These are phyloP conservation scores for Leucoagaricus sp. DNA, from an alignment of 1,284 basidiomycete species.

Conservation along the genomic window DNA sequence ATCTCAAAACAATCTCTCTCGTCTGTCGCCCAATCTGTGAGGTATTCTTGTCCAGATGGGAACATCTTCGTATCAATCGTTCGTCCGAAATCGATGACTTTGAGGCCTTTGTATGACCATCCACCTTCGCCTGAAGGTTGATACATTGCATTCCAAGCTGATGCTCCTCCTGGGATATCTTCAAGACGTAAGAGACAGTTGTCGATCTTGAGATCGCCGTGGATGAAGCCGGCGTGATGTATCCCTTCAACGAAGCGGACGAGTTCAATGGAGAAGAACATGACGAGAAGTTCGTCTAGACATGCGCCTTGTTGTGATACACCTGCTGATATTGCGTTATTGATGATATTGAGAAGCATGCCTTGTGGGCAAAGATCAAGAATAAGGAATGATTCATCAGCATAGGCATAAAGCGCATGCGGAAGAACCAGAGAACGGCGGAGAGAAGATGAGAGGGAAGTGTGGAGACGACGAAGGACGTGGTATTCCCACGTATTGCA, in stretches of 20 bases:
- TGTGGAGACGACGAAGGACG: conserved; percentile 79
- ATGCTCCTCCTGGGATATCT: conserved; percentile 70
- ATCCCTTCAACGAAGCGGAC: conserved; percentile 83
- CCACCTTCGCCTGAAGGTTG: conserved; percentile 76
- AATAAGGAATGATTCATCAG: conserved; percentile 90
- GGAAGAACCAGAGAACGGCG: conserved; percentile 73
- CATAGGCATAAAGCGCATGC: conserved; percentile 77
- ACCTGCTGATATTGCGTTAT: conserved; percentile 72
- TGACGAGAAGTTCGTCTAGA: conserved; percentile 91
- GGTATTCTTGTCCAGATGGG: conserved; percentile 76
- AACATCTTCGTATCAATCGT: conserved; percentile 87
- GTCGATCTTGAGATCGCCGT: conserved; percentile 99
- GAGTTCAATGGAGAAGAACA: conserved; percentile 95
- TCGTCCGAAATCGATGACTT: conserved; percentile 95
- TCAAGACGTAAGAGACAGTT: conserved; percentile 94
- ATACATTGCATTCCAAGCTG: conserved; percentile 78
- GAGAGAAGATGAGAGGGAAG: conserved; percentile 56
- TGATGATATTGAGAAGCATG: conserved; percentile 91
- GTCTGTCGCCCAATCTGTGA: conserved; percentile 88
- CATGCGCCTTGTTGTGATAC: conserved; percentile 78
- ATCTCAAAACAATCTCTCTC: conserved; percentile 91
- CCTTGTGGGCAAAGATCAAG: conserved; percentile 92
- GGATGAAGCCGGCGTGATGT: conserved; percentile 85
- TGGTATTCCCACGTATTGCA: conserved; percentile 93
- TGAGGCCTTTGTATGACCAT: conserved; percentile 88